phyloP scores from a whole-genome alignment of 1,284 basidiomycete species.

The Marasmius sp. region DNA sequence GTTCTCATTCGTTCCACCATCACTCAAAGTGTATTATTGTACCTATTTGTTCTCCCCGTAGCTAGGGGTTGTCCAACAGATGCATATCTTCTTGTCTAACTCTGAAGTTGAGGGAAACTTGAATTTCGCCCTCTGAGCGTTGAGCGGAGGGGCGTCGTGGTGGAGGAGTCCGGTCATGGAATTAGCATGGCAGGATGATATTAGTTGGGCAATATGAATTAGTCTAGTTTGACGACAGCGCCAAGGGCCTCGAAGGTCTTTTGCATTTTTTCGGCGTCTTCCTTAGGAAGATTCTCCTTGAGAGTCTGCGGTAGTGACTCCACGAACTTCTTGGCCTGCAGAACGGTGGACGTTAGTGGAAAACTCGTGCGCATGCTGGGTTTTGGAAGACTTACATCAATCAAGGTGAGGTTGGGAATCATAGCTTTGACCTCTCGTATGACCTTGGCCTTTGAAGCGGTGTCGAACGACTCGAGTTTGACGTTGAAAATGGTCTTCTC shows the following conservation, averaged over 20 bases:
- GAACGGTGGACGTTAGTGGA: slow-evolving; percentile 12
- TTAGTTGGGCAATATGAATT: slow-evolving; percentile 22
- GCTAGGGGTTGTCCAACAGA: not conserved
- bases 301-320: slow-evolving; percentile 93
- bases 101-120: not conserved
- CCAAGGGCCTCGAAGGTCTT: slow-evolving; percentile 89
- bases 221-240: slow-evolving; percentile 85
- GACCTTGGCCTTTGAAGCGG: slow-evolving; percentile 91
- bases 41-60: not conserved
- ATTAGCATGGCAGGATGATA: not conserved
- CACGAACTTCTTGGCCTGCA: slow-evolving; percentile 98
- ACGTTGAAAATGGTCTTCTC: slow-evolving; percentile 99
- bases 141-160: too few relatives aligned
- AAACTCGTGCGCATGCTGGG: slow-evolving; percentile 18
- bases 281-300: slow-evolving; percentile 96
- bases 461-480: slow-evolving; percentile 91
- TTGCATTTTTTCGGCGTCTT: slow-evolving; percentile 97
- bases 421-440: slow-evolving; percentile 98
- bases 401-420: slow-evolving; percentile 92
- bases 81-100: not conserved
- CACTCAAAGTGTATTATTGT: not conserved
- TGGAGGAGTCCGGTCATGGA: not conserved
- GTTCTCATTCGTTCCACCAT: not conserved
- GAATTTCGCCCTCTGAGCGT: too few relatives aligned
- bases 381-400: slow-evolving; percentile 70